Evolutionary conservation across 805 yeast species (phyloP).

Genomic region (Yarrowia bubula): DNA sequence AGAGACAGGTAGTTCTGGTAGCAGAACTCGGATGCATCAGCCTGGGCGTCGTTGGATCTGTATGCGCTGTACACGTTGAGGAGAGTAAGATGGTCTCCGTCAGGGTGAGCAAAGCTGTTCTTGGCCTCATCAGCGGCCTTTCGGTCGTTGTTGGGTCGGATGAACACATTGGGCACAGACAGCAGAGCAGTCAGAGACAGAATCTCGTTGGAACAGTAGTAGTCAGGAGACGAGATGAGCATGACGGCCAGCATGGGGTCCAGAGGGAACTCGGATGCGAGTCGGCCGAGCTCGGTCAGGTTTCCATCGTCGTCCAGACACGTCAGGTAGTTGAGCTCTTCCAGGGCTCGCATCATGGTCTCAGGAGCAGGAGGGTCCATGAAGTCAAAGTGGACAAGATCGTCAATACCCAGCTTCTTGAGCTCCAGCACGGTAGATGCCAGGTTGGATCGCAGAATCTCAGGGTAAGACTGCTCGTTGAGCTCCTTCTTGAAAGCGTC

Average conservation of each 20-base stretch:
- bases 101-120: constrained; percentile 82
- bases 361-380: constrained; percentile 99
- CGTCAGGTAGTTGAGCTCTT: constrained; percentile 84
- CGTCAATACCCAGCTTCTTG: constrained; percentile 92
- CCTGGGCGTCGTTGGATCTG: constrained; percentile 67
- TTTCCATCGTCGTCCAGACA: constrained; percentile 92
- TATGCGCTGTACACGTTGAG: constrained; percentile 86
- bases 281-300: constrained; percentile 81
- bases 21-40: constrained; percentile 72
- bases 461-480: constrained; percentile 94
- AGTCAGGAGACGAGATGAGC: constrained; percentile 83
- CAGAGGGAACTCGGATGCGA: constrained; percentile 89
- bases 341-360: constrained; percentile 98
- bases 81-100: constrained; percentile 91
- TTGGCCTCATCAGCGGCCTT: constrained; percentile 91
- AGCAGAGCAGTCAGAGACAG: constrained; percentile 84
- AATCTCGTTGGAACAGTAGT: constrained; percentile 83
- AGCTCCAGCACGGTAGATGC: constrained; percentile 89
- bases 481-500: constrained; percentile 93
- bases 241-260: constrained; percentile 95
- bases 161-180: constrained; percentile 91
- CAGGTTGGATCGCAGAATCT: constrained; percentile 84
- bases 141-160: constrained; percentile 84
- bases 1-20: constrained; percentile 82
- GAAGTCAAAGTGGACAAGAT: constrained; percentile 94